Evolutionary conservation across 345 rosid genomes (phyloP), one percentile per base, ranked within the genome.

Genomic region (Ceriops decandra): DNA sequence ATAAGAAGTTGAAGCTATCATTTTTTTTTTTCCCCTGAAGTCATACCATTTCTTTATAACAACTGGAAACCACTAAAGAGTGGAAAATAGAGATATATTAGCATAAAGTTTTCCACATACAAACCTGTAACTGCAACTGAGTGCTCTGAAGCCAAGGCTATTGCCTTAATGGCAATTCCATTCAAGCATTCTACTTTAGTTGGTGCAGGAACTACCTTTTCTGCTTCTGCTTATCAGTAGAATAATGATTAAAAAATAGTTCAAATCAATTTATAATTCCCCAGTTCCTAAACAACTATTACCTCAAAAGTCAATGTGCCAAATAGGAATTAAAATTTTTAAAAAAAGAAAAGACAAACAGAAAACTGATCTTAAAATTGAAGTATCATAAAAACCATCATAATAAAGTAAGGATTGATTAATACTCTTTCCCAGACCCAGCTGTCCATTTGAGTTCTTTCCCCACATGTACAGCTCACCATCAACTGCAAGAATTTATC

Each of bases 381-480:
- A 42, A 38, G 15, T 3, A 13, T 15, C 59, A 56, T 24, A 56
- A 3, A 10, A 56, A 16, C 31, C 59, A 56, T 8, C 59, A 56
- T 56, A 56, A 16, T 2, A 54, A 67, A 62, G 57, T 58, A 20
- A 15, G 22, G 53, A 64, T 54, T 38, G 52, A 24, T 49, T 54
- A 59, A 68, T 89, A 93, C 97, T 91, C 87, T 86, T 93, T 77
- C 97, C 98, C 57, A 91, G 83, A 62, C 98, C 98, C 72, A 93
- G 92, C 82, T 93, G 98, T 69, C 98, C 98, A 71, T 77, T 87
- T 66, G 96, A 85, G 78, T 93, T 93, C 79, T 83, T 85, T 68
- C 98, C 97, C 98, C 97, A 93, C 88, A 82, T 81, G 72, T 87
- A 89, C 67, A 93, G 91, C 75, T 91, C 91, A 35, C 97, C 97